phyloP scores from a whole-genome alignment of 1,284 basidiomycete genomes.

The Sutorius eximius region DNA sequence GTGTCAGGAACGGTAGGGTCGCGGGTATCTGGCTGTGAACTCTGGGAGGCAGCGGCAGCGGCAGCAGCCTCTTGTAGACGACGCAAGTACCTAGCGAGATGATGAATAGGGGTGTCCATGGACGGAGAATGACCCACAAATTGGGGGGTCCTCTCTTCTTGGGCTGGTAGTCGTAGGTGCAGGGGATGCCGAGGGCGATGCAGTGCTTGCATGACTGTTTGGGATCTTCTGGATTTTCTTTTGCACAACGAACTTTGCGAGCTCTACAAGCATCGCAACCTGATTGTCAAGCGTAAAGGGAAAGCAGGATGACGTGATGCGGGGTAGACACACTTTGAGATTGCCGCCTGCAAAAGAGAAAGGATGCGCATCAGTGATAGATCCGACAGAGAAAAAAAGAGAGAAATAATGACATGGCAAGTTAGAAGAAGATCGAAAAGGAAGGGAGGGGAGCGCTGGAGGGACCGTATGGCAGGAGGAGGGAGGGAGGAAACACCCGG shows the following conservation, averaged over 20 bases:
- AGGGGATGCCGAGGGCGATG: constrained; percentile 75
- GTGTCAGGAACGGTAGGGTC: constrained; percentile 41
- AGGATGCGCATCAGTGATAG: constrained; percentile 27
- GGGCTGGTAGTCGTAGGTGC: constrained; percentile 88
- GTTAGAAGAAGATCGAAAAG: constrained; percentile 5
- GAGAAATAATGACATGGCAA: constrained; percentile 29
- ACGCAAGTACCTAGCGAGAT: constrained; percentile 60
- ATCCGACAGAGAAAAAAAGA: constrained; percentile 14
- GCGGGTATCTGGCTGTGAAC: constrained; percentile 29
- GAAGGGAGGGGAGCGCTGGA: constrained; percentile 19
- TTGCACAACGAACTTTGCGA: constrained; percentile 77
- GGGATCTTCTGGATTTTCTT: constrained; percentile 72
- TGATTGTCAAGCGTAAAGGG: constrained; percentile 33
- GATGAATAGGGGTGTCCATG: neutral
- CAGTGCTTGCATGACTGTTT: constrained; percentile 83
- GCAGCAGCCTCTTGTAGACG: constrained; percentile 75
- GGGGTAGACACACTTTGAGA: constrained; percentile 61
- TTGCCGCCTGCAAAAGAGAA: constrained; percentile 58
- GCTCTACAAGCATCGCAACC: constrained; percentile 84
- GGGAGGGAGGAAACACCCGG: constrained; percentile 29
- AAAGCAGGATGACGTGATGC: constrained; percentile 12
- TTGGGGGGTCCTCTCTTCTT: constrained; percentile 90
- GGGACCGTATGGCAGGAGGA: constrained; percentile 21
- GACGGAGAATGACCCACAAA: constrained; percentile 53
- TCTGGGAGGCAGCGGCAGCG: constrained; percentile 42